These are phyloP conservation scores for Martiniozyma abietophila DNA, from an alignment of 805 yeast species.

Conservation along the genomic window DNA sequence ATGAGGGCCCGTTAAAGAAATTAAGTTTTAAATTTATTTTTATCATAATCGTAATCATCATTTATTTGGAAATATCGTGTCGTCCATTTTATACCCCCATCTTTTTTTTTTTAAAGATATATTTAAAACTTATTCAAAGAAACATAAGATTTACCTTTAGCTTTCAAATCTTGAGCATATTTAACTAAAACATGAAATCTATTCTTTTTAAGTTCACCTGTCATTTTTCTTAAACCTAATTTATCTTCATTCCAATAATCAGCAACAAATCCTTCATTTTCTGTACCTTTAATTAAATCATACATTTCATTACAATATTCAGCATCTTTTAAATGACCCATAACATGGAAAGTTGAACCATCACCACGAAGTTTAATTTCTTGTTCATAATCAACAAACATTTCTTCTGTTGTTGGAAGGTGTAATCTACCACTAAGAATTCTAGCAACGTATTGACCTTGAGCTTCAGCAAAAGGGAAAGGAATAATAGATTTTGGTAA, in stretches of 20 bases:
- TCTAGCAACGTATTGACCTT: conserved; percentile 35
- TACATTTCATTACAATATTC: conserved; percentile 43
- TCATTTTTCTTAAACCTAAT: conserved; percentile 18
- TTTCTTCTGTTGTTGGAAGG: conserved; percentile 32
- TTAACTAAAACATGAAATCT: conserved; percentile 22
- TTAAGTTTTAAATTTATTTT: too few relatives aligned
- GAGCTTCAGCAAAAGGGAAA: conserved; percentile 41
- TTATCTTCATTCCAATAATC: conserved; percentile 23
- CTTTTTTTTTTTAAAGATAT: neutral
- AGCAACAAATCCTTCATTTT: conserved; percentile 26
- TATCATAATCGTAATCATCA: neutral
- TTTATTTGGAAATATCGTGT: too few relatives aligned
- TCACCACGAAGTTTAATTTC: conserved; percentile 36
- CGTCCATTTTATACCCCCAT: too few relatives aligned
- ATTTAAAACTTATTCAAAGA: conserved; percentile 1
- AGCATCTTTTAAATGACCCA: conserved; percentile 49
- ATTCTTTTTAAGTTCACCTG: conserved; percentile 21
- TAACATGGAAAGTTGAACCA: conserved; percentile 40
- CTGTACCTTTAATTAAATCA: conserved; percentile 28
- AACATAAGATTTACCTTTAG: conserved; percentile 19
- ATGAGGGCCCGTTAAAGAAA: too few relatives aligned
- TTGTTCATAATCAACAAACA: conserved; percentile 25
- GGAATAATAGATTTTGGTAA: conserved; percentile 40
- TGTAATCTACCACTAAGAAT: conserved; percentile 32
- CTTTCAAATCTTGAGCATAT: conserved; percentile 21